phyloP scores from a whole-genome alignment of 108 stramenopile genomes.

The Discostella stelligeroides region DNA sequence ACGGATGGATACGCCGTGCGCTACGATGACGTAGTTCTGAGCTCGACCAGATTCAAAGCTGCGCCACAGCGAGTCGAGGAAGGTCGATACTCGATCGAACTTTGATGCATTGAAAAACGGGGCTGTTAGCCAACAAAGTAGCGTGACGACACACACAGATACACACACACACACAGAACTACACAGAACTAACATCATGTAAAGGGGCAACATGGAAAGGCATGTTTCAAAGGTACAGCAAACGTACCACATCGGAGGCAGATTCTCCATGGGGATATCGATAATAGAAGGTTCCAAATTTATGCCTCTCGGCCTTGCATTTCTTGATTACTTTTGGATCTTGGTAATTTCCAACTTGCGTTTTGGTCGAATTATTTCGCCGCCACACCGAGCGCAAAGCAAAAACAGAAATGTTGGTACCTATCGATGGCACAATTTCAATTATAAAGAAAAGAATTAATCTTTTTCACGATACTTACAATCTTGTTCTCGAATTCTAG shows the following conservation, averaged over 20 bases:
- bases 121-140: too few species aligned
- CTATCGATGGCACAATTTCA: too few species aligned
- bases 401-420: background rate
- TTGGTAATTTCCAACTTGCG: conserved; percentile 57
- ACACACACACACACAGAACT: too few species aligned
- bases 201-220: too few species aligned
- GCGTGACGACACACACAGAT: too few species aligned
- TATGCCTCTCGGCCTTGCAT: conserved; percentile 74
- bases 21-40: conserved; percentile 85
- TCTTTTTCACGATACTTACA: conserved; percentile 49
- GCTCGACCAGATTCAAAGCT: conserved; percentile 72
- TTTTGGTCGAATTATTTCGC: background rate
- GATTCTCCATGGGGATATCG: conserved; percentile 91
- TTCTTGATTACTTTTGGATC: conserved; percentile 64
- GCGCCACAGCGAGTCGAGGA: conserved; percentile 91
- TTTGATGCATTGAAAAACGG: background rate
- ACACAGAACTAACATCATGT: too few species aligned
- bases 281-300: conserved; percentile 89
- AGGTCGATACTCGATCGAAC: conserved; percentile 87
- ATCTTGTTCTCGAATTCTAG: conserved; percentile 90
- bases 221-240: background rate
- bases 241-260: conserved; percentile 76
- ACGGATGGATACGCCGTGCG: conserved; percentile 89
- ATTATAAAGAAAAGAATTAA: background rate
- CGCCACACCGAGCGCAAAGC: background rate